Percentiles rank a stretch among this genome's conserved stretches.
phyloP scores from a whole-genome alignment of 2,329 filamentous ascomycete species.

The Magnaporthiopsis poae region DNA sequence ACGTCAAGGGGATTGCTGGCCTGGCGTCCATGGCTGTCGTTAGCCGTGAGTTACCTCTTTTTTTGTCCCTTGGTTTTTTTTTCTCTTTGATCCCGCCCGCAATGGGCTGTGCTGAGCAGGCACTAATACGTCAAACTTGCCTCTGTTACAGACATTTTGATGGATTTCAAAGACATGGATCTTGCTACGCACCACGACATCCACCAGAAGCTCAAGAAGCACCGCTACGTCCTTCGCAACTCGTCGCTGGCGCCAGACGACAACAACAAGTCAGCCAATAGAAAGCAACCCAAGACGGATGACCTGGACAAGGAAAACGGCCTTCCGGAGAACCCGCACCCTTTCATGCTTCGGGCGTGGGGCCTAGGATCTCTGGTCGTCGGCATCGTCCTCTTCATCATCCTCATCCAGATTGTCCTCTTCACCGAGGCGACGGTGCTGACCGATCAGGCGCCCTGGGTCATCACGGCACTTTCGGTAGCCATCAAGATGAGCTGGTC shows the following conservation, averaged over 20 bases:
- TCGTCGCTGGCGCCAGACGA: conserved; percentile 59
- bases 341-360: conserved; percentile 53
- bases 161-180: conserved; percentile 65
- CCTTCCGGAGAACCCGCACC: conserved; percentile 53
- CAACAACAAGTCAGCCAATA: conserved; percentile 30
- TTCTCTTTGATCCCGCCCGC: background rate
- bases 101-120: background rate
- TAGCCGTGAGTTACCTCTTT: conserved; percentile 28
- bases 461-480: conserved; percentile 56
- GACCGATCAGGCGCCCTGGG: conserved; percentile 54
- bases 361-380: conserved; percentile 53
- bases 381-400: conserved; percentile 45
- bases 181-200: conserved; percentile 56
- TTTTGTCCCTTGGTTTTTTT: background rate
- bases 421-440: conserved; percentile 47
- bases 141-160: conserved; percentile 43
- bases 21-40: conserved; percentile 67
- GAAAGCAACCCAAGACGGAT: conserved; percentile 29
- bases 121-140: background rate
- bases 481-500: conserved; percentile 59
- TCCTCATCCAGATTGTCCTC: conserved; percentile 51
- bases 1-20: conserved; percentile 64
- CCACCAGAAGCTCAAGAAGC: conserved; percentile 54
- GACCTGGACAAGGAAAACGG: conserved; percentile 34
- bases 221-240: conserved; percentile 60